phyloP scores from a whole-genome alignment of 306 rosid species.

The Senna siamea region DNA sequence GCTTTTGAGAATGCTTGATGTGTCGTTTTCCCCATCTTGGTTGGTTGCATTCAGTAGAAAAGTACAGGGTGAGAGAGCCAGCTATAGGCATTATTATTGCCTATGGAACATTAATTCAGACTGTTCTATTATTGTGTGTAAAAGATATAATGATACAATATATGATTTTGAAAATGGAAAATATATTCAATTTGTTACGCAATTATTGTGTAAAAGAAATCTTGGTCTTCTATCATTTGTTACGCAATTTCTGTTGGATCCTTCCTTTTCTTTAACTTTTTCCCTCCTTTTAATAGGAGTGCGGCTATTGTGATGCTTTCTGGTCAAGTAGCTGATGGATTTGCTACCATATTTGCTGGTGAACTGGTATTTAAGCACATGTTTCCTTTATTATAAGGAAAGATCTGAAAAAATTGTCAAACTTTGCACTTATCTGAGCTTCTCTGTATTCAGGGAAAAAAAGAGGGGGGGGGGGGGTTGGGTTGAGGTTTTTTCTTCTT shows the following conservation, averaged over 20 bases:
- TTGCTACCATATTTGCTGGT: conserved; percentile 79
- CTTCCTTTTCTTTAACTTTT: conserved; percentile 21
- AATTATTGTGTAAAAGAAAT: no score
- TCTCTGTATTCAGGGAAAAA: background rate
- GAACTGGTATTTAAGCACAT: conserved; percentile 73
- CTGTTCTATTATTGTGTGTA: background rate
- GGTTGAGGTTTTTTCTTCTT: background rate
- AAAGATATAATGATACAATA: background rate
- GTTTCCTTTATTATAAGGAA: background rate
- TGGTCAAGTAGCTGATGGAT: conserved; percentile 97
- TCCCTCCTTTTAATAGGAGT: conserved; percentile 50
- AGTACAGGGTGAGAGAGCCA: background rate
- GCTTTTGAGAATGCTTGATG: conserved; percentile 11
- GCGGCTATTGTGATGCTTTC: conserved; percentile 95
- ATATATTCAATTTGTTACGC: conserved; percentile 5
- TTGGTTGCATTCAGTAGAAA: background rate
- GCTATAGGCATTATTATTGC: background rate
- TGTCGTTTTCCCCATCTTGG: conserved; percentile 27
- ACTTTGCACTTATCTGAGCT: background rate
- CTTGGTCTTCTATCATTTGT: conserved; percentile 1
- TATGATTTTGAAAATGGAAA: conserved; percentile 5
- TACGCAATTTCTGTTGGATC: conserved; percentile 1
- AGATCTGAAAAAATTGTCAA: conserved; percentile 2
- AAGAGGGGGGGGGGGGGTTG: background rate
- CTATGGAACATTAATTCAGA: background rate